Base-by-base conservation (phyloP, 306 rosid species). In the Cucurbita moschata region DNA sequence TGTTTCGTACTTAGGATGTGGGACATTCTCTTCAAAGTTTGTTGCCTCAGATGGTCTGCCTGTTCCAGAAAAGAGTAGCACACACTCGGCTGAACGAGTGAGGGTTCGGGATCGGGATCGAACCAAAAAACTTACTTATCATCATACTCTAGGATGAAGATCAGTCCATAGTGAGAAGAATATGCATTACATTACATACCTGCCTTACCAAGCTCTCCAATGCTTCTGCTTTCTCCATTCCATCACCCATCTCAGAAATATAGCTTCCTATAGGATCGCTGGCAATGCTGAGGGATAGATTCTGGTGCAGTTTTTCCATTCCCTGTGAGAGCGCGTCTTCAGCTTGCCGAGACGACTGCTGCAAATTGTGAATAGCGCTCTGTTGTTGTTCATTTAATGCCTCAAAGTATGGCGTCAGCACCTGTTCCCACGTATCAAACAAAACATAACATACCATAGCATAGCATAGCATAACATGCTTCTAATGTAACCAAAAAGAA, bases 321-420 rank as follows among this genome's bases (percentile, higher is more conserved):
- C 98, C 96, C 77, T 84, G 96, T 57, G 96, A 77, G 67, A 92
- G 92, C 16, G 96, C 98, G 47, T 92, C 94, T 77, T 92, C 96
- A 0, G 98, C 92, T 86, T 92, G 96, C 82, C 86, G 96, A 75
- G 91, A 92, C 1, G 96, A 92, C 55, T 73, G 83, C 21, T 77
- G 70, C 46, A 92, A 85, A 23, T 72, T 88, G 26, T 16, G 56
- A 10, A 88, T 75, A 30, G 86, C 51, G 43, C 44, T 23, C 38
- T 50, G 35, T 78, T 92, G 98, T 46, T 37, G 76, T 1, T 92
- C 98, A 15, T 60, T 81, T 82, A 92, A 78, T 14, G 87, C 89
- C 79, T 87, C 88, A 26, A 89, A 84, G 54, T 81, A 88, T 11
- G 91, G 86, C 78, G 75, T 40, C 5, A 90, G 83, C 8, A 90